phyloP scores from a whole-genome alignment of 805 yeast species.

The Candida broadrunensis region DNA sequence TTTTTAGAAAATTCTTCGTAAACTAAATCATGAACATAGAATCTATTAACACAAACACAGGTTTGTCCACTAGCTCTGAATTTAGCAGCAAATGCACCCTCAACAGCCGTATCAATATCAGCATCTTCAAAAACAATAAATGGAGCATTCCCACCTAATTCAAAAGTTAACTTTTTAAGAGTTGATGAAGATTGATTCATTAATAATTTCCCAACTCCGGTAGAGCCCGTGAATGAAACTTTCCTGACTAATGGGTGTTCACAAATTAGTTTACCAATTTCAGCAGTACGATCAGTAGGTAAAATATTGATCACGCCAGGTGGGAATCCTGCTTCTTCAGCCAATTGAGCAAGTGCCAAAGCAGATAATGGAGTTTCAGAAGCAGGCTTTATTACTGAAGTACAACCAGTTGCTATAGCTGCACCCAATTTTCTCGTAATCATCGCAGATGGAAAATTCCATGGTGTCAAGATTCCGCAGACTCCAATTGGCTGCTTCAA shows the following conservation, averaged over 20 bases:
- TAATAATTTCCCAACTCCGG: conserved; percentile 57
- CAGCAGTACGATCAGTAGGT: conserved; percentile 45
- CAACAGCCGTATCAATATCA: conserved; percentile 53
- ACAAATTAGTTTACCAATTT: conserved; percentile 52
- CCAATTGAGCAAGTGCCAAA: conserved; percentile 59
- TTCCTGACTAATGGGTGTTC: conserved; percentile 47
- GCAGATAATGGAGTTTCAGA: conserved; percentile 74
- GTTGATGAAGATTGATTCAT: conserved; percentile 58
- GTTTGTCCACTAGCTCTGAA: conserved; percentile 65
- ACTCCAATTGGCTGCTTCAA: conserved; percentile 78
- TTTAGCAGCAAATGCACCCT: conserved; percentile 50
- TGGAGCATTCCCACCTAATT: conserved; percentile 70
- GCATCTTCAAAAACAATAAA: conserved; percentile 61
- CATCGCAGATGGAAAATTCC: conserved; percentile 86
- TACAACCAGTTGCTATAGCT: conserved; percentile 77
- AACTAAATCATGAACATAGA: conserved; percentile 52
- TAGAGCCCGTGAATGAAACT: conserved; percentile 64
- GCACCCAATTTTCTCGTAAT: conserved; percentile 73
- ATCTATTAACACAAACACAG: conserved; percentile 61
- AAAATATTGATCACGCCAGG: conserved; percentile 65
- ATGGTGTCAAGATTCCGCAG: conserved; percentile 75
- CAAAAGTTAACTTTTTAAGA: conserved; percentile 59
- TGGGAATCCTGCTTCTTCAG: conserved; percentile 69
- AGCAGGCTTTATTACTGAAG: conserved; percentile 75
- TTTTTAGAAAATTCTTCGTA: conserved; percentile 46